Percentiles rank a stretch among this genome's conserved stretches.
These are phyloP conservation scores for Panicum virgatum DNA, from an alignment of 202 grass and related monocot genomes.

Conservation along the genomic window DNA sequence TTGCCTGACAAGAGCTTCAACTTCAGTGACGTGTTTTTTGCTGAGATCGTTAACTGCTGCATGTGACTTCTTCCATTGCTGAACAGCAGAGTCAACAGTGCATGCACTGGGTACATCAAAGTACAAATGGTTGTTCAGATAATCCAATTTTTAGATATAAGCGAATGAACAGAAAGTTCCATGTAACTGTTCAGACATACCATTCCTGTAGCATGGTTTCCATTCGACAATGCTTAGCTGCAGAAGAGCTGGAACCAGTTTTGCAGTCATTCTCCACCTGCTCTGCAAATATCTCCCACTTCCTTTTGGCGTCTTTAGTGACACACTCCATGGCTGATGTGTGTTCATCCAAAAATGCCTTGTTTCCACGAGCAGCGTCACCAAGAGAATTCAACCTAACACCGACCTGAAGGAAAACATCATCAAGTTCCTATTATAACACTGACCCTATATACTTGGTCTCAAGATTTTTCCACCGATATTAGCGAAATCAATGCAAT, in stretches of 20 bases:
- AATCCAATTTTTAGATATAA: not conserved
- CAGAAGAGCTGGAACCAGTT: conserved; percentile 70
- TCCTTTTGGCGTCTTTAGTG: conserved; percentile 88
- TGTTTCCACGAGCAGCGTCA: conserved; percentile 64
- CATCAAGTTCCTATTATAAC: not conserved
- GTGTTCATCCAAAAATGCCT: conserved; percentile 76
- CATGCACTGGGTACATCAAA: conserved; percentile 52
- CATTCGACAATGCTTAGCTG: conserved; percentile 89
- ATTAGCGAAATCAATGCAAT: not conserved
- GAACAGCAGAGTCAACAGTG: conserved; percentile 64
- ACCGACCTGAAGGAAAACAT: conserved; percentile 69
- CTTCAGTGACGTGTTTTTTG: conserved; percentile 72
- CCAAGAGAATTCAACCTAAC: conserved; percentile 65
- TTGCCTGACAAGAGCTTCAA: conserved; percentile 81
- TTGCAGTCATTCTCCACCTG: conserved; percentile 69
- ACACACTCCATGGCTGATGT: conserved; percentile 59
- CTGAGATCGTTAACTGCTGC: conserved; percentile 63
- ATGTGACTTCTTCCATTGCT: conserved; percentile 81
- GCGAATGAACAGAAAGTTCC: not conserved
- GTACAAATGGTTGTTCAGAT: conserved; percentile 12
- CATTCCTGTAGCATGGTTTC: conserved; percentile 79
- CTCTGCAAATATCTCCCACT: conserved; percentile 88
- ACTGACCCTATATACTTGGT: not conserved
- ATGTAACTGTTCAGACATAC: conserved; percentile 36
- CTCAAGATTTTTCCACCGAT: not conserved